Evolutionary conservation across 768 basidiomycete species (phyloP), one percentile per base, ranked within the genome.

Genomic region (Thelephora aurantiotincta): DNA sequence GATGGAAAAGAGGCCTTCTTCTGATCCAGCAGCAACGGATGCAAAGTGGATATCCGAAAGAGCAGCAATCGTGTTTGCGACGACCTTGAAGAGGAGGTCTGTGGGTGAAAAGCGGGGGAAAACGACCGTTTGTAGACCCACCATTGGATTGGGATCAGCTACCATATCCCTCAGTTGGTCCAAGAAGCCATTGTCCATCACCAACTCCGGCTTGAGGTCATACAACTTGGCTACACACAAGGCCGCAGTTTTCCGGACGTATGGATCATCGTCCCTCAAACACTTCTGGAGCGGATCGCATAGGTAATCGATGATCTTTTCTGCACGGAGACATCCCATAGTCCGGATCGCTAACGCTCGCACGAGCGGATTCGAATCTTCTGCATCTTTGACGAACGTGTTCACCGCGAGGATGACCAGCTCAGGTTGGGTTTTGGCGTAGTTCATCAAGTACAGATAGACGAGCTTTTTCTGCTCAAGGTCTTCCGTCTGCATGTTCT

Each of bases 401-500:
- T 98, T 99, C 51, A 99, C 96, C 23, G 96, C 96, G 42, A 99
- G 75, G 60, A 99, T 98, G 65, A 97, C 93, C 51, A 98, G 86
- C 60, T 99, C 96, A 0, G 96, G 96, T 60, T 99, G 96, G 0
- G 94, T 93, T 62, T 96, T 96, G 33, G 94, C 94, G 55, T 98
- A 99, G 70, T 99, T 99, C 87, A 98, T 97, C 50, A 99, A 80
- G 64, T 97, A 97, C 19, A 96, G 77, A 58, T 96, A 98, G n/a
- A 98, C 96, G 33, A 99, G 84, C 66, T 99, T 98, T 78, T 98
- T 99, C 69, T 98, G 96, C 64, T 99, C 96, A 47, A 99, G 77
- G 63, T 98, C 94, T 45, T 99, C 94, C 20, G 96, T 98, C 68
- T 98, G 94, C 93, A 92, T 96, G 66, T 97, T 97, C 75, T 96